Percentiles rank a stretch among this genome's conserved stretches.
phyloP scores from a whole-genome alignment of 768 basidiomycete species.

The Pholiota molesta region DNA sequence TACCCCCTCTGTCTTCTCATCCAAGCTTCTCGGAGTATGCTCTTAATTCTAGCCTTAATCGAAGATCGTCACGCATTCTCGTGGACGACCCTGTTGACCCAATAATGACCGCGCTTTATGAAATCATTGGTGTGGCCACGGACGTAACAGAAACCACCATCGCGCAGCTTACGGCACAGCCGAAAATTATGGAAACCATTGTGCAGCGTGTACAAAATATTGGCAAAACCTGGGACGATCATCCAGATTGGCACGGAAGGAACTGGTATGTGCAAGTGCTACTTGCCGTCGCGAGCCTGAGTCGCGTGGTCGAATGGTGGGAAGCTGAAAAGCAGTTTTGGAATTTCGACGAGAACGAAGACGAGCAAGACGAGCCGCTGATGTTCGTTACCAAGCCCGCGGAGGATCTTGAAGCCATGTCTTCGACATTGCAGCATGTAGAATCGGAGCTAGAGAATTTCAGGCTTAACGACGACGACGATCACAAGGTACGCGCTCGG shows the following conservation, averaged over 20 bases:
- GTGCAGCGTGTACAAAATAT: slow-evolving; percentile 91
- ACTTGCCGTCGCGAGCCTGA: slow-evolving; percentile 92
- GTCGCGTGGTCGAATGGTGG: slow-evolving; percentile 99
- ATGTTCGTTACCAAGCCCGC: slow-evolving; percentile 92
- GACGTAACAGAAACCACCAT: slow-evolving; percentile 92
- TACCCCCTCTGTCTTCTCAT: slow-evolving; percentile 72
- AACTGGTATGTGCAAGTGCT: slow-evolving; percentile 98
- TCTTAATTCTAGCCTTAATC: slow-evolving; percentile 50
- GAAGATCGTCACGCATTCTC: slow-evolving; percentile 80
- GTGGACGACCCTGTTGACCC: slow-evolving; percentile 87
- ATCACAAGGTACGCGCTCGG: slow-evolving; percentile 49
- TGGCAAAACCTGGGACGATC: slow-evolving; percentile 95
- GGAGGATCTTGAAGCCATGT: slow-evolving; percentile 49
- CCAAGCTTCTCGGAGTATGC: slow-evolving; percentile 65
- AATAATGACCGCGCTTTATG: slow-evolving; percentile 88
- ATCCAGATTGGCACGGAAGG: slow-evolving; percentile 96
- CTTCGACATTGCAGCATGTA: slow-evolving; percentile 37
- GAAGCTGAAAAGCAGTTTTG: slow-evolving; percentile 99
- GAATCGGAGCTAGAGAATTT: slow-evolving; percentile 47
- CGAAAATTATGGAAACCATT: slow-evolving; percentile 82
- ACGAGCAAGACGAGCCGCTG: slow-evolving; percentile 89
- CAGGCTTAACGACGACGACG: slow-evolving; percentile 56
- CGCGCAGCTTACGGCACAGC: slow-evolving; percentile 80
- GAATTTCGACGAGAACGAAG: slow-evolving; percentile 95
- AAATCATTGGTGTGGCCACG: slow-evolving; percentile 90